Base-by-base conservation (phyloP, 31 red algal species). In the Porphyra umbilicalis region DNA sequence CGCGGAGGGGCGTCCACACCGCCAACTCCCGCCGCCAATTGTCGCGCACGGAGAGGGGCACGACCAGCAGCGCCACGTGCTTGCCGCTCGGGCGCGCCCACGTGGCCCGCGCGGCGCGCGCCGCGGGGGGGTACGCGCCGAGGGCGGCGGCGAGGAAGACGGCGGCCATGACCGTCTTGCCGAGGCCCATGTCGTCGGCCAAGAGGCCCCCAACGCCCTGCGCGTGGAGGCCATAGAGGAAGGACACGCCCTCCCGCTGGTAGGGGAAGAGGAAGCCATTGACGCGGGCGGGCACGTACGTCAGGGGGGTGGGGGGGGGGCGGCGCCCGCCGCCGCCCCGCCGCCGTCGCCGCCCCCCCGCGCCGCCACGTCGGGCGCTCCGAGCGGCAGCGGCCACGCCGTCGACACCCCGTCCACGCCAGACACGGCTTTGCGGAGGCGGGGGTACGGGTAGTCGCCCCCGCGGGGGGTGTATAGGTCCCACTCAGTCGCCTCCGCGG, bases 121-220 rank as follows among this genome's bases (percentile, higher is more conserved):
- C 38, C 7, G 38, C 38, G 7, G 20, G 57, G 11, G 57, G 57
- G 20, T 91, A 89, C 34, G 85, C 84, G 34, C 75, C 81, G 79
- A 90, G 89, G 20, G 88, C 88, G 25, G 82, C 88, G n/a, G 83
- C 87, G 30, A 98, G 75, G 38, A 94, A 94, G 33, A 85, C 90
- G 7, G 92, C 83, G 8, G 92, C 84, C 85, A 94, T 92, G n/a
- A 94, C 85, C 10, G 95, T 98, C 46, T 98, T 98, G 31, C 96
- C 96, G 34, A 94, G 77, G 13, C 95, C 96, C 96, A 98, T 98
- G n/a, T 91, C 92, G 83, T 98, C 96, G 13, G 96, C 96, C 18
- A 94, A 68, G 29, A 98, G 83, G 33, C 92, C 96, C 8, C 91
- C 91, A 18, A 90, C 79, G 8, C 83, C 83, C 34, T 93, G 82